phyloP scores from a whole-genome alignment of 495 filamentous ascomycete species.

The Margaritispora aquatica region DNA sequence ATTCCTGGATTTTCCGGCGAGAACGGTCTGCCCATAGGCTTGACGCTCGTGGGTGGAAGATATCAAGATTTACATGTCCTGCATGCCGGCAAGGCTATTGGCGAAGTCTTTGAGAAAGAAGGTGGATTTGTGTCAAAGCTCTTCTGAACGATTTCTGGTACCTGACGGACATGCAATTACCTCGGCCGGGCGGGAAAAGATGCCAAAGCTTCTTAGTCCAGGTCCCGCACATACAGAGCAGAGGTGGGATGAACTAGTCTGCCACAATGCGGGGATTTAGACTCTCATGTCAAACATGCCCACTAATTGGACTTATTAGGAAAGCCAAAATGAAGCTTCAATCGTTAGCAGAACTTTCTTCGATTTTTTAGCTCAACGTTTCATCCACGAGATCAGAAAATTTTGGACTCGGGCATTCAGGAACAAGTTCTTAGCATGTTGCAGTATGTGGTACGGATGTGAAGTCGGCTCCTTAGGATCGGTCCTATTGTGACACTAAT shows the following conservation, averaged over 20 bases:
- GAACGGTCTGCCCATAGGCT: constrained; percentile 42
- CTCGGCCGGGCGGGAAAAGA: not conserved
- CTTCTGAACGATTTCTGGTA: not conserved
- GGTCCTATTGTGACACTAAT: not conserved
- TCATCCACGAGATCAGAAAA: not conserved
- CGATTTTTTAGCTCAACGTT: not conserved
- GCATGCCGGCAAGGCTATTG: constrained; percentile 33
- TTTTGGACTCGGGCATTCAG: not conserved
- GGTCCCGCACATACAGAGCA: not conserved
- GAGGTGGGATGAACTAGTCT: not conserved
- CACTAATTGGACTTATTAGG: not conserved
- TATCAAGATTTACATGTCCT: constrained; percentile 41
- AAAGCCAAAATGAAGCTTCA: not conserved
- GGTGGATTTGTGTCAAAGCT: constrained; percentile 27
- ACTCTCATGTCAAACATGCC: not conserved
- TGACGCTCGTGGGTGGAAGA: constrained; percentile 37
- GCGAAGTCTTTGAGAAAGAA: constrained; percentile 33
- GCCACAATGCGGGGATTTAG: not conserved
- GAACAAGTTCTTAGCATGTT: not conserved
- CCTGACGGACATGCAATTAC: no score
- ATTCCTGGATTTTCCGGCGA: constrained; percentile 43
- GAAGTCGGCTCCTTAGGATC: not conserved
- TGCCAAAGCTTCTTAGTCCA: not conserved
- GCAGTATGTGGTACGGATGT: not conserved
- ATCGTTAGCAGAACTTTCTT: not conserved